Evolutionary conservation across 805 yeast genomes (phyloP), one percentile per base, ranked within the genome.

Genomic region (Saccharomycopsis lassenensis): DNA sequence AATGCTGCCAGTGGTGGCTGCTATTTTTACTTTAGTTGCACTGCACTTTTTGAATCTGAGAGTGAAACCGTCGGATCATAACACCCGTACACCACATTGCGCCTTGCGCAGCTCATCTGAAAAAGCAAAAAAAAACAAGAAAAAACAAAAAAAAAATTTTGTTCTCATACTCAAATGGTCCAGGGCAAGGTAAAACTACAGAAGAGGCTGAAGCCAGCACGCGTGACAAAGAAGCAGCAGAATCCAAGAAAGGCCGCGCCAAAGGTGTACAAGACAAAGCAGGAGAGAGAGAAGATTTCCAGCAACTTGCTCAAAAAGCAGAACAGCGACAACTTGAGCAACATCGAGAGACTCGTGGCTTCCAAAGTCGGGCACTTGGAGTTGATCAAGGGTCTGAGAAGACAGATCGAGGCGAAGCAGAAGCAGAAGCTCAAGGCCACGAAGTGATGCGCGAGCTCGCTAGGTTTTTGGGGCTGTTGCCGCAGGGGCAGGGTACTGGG

Each of bases 361-460:
- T 68, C 93, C 39, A 71, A 89, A 55, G 96, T 89, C 5, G 98
- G 98, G 18, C 97, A 89, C 57, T 67, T 89, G 50, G 98, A 89
- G 60, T 55, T 89, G 26, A 62, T 89, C 46, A 86, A 83, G 57
- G 98, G 98, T 11, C 77, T 91, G 5, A 75, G 96, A 63, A 74
- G 93, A 60, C 74, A 81, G 49, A 41, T 83, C 12, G 95, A 84
- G 53, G 81, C 71, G 53, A 62, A 56, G 12, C 71, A 63, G 45
- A 74, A 71, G 55, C 51, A 50, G 31, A 60, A 66, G 50, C 52
- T 56, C 37, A 35, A 37, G 4, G 15, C 16, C 16, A 46, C 43
- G 37, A 32, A 43, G 44, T 31, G 23, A 31, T 12, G 10, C n/a
- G 10, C 6, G 29, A 26, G 29, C 14, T 26, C 14, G 10, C n/a